These are phyloP conservation scores for Ceratopteris richardii DNA, from an alignment of 75 land plant species.

Conservation along the genomic window DNA sequence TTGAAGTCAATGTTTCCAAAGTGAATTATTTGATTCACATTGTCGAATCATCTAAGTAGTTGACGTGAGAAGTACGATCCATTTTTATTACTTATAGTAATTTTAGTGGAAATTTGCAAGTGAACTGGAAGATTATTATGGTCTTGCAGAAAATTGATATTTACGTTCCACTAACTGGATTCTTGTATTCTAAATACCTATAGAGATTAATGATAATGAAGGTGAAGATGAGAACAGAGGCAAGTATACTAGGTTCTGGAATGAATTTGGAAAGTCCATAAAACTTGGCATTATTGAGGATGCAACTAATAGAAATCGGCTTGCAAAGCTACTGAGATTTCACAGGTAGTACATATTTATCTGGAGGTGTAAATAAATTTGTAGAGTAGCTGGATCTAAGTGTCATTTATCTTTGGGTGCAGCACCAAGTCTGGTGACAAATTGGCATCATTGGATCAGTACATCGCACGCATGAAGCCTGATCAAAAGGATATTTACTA, in stretches of 20 bases:
- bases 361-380: too few species aligned
- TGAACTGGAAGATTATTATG: too few species aligned
- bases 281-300: slow-evolving; percentile 98
- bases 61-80: too few species aligned
- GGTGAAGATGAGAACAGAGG: slow-evolving; percentile 71
- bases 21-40: neutral
- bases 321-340: slow-evolving; percentile 91
- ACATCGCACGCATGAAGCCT: slow-evolving; percentile 87
- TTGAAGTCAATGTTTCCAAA: neutral
- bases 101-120: too few species aligned
- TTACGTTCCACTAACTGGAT: too few species aligned
- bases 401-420: slow-evolving; percentile 12
- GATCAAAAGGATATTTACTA: slow-evolving; percentile 92
- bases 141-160: too few species aligned
- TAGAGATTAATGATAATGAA: slow-evolving; percentile 16
- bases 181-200: neutral
- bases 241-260: slow-evolving; percentile 91
- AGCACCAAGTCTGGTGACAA: slow-evolving; percentile 90
- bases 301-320: slow-evolving; percentile 85
- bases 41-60: too few species aligned
- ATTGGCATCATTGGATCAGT: slow-evolving; percentile 77
- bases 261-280: slow-evolving; percentile 92
- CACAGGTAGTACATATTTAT: slow-evolving; percentile 77
- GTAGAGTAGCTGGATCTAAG: slow-evolving; percentile 3
- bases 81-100: too few species aligned